phyloP scores from a whole-genome alignment of 129 eudicot species.

The Sambucus nigra region DNA sequence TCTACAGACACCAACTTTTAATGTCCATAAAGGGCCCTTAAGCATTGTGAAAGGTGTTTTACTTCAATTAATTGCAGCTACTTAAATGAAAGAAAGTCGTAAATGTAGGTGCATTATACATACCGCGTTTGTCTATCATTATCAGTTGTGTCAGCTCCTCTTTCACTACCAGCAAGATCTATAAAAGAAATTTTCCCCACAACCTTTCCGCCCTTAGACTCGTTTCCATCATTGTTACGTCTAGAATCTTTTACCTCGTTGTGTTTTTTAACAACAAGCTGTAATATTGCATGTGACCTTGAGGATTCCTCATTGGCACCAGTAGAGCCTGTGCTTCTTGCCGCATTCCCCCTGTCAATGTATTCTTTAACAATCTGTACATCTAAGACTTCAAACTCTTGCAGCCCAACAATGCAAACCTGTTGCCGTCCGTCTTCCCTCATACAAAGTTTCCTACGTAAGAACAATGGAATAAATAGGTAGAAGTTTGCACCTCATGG shows the following conservation, averaged over 20 bases:
- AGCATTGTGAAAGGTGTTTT: no score
- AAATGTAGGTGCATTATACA: background rate
- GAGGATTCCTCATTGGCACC: slow-evolving; percentile 98
- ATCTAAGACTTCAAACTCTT: slow-evolving; percentile 95
- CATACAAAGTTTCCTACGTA: slow-evolving; percentile 78
- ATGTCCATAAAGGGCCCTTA: no score
- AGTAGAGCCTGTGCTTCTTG: slow-evolving; percentile 95
- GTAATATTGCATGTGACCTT: slow-evolving; percentile 88
- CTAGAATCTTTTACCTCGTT: slow-evolving; percentile 61
- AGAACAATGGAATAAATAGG: background rate
- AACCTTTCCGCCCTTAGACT: slow-evolving; percentile 59
- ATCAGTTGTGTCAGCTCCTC: slow-evolving; percentile 98
- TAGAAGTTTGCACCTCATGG: no score
- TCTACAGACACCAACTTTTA: no score
- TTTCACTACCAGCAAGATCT: slow-evolving; percentile 98
- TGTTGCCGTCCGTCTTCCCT: slow-evolving; percentile 97
- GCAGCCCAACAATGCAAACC: slow-evolving; percentile 95
- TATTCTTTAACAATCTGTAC: slow-evolving; percentile 90
- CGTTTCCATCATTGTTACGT: slow-evolving; percentile 55
- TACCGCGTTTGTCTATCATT: slow-evolving; percentile 98
- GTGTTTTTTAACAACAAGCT: slow-evolving; percentile 80
- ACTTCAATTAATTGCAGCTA: no score
- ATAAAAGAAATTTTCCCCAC: slow-evolving; percentile 87
- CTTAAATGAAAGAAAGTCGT: slow-evolving; percentile 1
- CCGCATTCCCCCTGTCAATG: slow-evolving; percentile 76